These are phyloP conservation scores for Leccinum boreale DNA, from an alignment of 768 basidiomycete genomes.

Conservation along the genomic window DNA sequence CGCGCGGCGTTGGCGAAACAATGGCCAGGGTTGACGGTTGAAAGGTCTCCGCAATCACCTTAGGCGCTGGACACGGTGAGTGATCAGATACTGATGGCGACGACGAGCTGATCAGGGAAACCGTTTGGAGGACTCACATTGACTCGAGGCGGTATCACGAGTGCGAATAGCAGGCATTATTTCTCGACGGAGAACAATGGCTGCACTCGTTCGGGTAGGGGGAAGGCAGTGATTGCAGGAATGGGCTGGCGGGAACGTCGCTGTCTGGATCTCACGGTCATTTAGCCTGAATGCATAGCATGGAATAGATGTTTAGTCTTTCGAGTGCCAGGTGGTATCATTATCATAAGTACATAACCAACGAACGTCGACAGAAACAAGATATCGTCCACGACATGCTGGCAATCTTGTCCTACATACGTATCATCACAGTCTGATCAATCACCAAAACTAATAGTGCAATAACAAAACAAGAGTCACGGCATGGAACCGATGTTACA, in stretches of 20 bases:
- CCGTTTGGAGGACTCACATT: conserved; percentile 34
- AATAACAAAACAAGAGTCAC: background rate
- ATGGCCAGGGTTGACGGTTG: conserved; percentile 52
- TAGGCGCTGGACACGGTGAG: conserved; percentile 51
- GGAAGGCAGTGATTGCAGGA: conserved; percentile 12
- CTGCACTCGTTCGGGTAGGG: conserved; percentile 36
- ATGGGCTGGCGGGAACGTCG: too few relatives aligned
- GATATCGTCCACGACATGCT: too few relatives aligned
- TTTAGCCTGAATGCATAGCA: too few relatives aligned
- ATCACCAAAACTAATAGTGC: background rate
- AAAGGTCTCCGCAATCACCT: conserved; percentile 57
- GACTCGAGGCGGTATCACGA: conserved; percentile 59
- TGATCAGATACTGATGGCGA: conserved; percentile 3
- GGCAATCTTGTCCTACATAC: too few relatives aligned
- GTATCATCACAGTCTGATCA: too few relatives aligned
- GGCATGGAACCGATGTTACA: background rate
- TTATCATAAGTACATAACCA: too few relatives aligned
- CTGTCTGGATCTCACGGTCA: too few relatives aligned
- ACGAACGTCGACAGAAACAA: too few relatives aligned
- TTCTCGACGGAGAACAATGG: conserved; percentile 33
- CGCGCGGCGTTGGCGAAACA: conserved; percentile 61
- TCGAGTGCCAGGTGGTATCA: too few relatives aligned
- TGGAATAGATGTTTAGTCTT: too few relatives aligned
- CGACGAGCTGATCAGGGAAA: background rate
- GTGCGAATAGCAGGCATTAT: conserved; percentile 74